Evolutionary conservation across 768 basidiomycete genomes (phyloP).

Genomic region (Macrocybe gigantea): DNA sequence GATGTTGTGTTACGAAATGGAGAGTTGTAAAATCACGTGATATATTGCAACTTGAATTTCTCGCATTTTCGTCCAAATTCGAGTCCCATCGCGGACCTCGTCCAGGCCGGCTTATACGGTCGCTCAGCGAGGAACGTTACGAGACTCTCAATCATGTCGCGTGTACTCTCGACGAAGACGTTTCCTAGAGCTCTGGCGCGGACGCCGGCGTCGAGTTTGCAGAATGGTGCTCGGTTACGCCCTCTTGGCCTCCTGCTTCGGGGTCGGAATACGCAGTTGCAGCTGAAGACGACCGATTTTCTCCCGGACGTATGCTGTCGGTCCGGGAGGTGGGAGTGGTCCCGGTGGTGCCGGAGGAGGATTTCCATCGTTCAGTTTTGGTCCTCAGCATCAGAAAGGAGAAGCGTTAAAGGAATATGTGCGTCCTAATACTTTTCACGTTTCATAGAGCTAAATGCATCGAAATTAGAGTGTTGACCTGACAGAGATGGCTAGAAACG

Average conservation of each 20-base stretch:
- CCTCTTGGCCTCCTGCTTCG: slow-evolving; percentile 4
- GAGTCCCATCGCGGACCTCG: background rate
- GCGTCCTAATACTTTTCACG: slow-evolving; percentile 11
- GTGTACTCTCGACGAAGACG: background rate
- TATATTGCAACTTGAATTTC: background rate
- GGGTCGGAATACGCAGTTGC: slow-evolving; percentile 4
- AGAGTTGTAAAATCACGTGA: slow-evolving; percentile 1
- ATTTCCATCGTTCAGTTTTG: slow-evolving; percentile 55
- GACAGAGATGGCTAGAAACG: slow-evolving; percentile 76
- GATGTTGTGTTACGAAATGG: no score
- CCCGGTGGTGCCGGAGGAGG: slow-evolving; percentile 25
- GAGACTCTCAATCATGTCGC: background rate
- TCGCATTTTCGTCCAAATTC: slow-evolving; percentile 8
- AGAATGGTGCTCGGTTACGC: slow-evolving; percentile 6
- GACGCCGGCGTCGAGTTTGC: background rate
- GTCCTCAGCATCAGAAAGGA: slow-evolving; percentile 68
- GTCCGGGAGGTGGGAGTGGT: slow-evolving; percentile 31
- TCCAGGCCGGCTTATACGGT: background rate
- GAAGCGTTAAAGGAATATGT: slow-evolving; percentile 80
- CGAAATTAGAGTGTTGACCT: slow-evolving; percentile 65
- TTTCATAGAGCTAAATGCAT: slow-evolving; percentile 1
- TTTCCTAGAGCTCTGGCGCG: background rate
- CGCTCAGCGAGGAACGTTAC: background rate
- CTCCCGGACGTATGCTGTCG: slow-evolving; percentile 40
- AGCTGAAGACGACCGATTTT: slow-evolving; percentile 3